Percentiles rank a stretch among this genome's conserved stretches.
phyloP scores from a whole-genome alignment of 441 rosid genomes.

The Aquilaria agallochum region DNA sequence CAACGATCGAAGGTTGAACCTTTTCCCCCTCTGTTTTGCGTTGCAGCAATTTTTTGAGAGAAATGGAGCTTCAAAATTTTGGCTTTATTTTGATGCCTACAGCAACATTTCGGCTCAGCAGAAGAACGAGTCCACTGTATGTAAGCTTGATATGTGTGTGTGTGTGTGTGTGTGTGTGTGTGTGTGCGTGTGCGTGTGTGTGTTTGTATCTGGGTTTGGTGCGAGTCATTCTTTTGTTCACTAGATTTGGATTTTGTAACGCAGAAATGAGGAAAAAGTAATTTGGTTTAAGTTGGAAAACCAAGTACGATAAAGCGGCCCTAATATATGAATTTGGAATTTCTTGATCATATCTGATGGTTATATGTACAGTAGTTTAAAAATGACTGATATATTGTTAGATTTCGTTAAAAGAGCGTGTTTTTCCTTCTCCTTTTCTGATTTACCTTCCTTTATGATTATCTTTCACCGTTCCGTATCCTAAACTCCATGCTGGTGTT shows the following conservation, averaged over 20 bases:
- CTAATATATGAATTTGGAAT: no score
- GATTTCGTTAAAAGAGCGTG: no score
- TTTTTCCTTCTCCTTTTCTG: neutral
- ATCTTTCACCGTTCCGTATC: no score
- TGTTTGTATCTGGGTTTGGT: neutral
- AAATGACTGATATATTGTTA: no score
- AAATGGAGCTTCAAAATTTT: slow-evolving; percentile 53
- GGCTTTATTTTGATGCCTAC: slow-evolving; percentile 70
- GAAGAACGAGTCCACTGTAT: slow-evolving; percentile 33
- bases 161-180: no score
- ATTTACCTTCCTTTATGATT: neutral
- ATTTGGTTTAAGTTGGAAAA: no score
- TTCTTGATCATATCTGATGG: no score
- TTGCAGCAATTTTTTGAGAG: slow-evolving; percentile 67
- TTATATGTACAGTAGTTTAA: no score
- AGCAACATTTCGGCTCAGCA: slow-evolving; percentile 21
- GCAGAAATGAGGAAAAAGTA: no score
- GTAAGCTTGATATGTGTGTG: slow-evolving; percentile 16
- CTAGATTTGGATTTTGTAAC: no score
- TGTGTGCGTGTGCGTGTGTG: neutral
- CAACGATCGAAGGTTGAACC: neutral
- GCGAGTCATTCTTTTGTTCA: no score
- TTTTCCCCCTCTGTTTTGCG: neutral
- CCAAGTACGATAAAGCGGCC: no score
- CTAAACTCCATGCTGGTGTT: neutral